Base-by-base conservation (phyloP, 805 yeast genomes). In the Wickerhamiella sergipiensis region DNA sequence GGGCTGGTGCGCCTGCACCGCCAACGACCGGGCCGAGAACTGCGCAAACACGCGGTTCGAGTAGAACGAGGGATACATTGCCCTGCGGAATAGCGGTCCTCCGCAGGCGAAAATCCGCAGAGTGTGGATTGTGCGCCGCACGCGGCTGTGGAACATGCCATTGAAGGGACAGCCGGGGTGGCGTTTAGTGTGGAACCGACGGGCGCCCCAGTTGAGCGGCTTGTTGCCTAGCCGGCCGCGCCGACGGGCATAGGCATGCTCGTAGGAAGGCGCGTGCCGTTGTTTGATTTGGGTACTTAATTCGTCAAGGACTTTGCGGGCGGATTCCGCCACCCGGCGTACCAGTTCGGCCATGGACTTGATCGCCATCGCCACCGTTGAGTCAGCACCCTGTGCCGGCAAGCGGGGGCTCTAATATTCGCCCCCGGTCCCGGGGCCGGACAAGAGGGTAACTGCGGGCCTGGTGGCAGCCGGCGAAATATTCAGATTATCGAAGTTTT, bases 231-330 rank as follows among this genome's bases (percentile, higher is more conserved):
- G 21, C 6, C 23, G 56, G 46, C 43, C 31, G 15, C 53, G 50
- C 46, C 47, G 40, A 17, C 54, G 55, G 22, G 56, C 45, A 39
- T 50, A 51, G 8, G 55, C 54, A 17, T 54, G 59, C 48, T 54
- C 59, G 15, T 36, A 42, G 42, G 54, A 42, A 12, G 59, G 57
- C 3, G 15, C 36, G 33, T 15, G 55, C 42, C 26, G 50, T 44
- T 15, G 48, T 36, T 52, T 15, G 22, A 55, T 29, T 7, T 53
- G 55, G 10, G 46, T 44, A 4, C 53, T 50, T n/a, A 55, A 38
- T 48, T 53, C 54, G 45, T 51, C 55, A 2, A 51, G 17, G n/a
- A 53, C 48, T 26, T 45, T 49, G 23, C 55, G 50, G 23, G 56
- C 58, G 29, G 49, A 53, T 42, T 55, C 52, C 1, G 58, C 50